phyloP scores from a whole-genome alignment of 495 filamentous ascomycete genomes.

The Aspergillus heteromorphus region DNA sequence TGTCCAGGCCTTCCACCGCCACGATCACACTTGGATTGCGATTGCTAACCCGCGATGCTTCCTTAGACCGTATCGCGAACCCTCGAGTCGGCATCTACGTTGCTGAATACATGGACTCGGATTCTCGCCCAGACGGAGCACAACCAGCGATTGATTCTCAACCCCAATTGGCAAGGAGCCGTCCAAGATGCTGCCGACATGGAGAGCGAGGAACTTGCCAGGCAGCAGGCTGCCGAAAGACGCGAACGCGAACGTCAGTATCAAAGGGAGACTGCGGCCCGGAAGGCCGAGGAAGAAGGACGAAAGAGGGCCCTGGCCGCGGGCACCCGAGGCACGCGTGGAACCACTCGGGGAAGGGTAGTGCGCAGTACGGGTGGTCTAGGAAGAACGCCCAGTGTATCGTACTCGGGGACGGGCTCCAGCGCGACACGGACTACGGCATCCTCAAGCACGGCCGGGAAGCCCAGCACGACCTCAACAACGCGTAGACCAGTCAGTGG shows the following conservation, averaged over 20 bases:
- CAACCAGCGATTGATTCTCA: conserved; percentile 86
- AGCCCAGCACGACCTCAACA: conserved; percentile 29
- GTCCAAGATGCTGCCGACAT: conserved; percentile 75
- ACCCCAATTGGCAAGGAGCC: conserved; percentile 84
- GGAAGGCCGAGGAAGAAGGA: conserved; percentile 70
- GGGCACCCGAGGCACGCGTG: conserved; percentile 42
- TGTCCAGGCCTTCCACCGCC: conserved; percentile 11
- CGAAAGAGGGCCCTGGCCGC: conserved; percentile 44
- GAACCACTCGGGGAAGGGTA: conserved; percentile 37
- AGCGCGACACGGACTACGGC: conserved; percentile 26
- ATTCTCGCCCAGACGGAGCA: conserved; percentile 96
- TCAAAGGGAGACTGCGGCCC: conserved; percentile 63
- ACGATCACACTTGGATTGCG: background rate
- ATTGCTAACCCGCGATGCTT: background rate
- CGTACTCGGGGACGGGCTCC: conserved; percentile 16
- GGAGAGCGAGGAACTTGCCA: conserved; percentile 67
- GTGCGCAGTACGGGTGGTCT: conserved; percentile 47
- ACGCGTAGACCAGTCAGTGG: conserved; percentile 47
- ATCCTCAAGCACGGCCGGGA: conserved; percentile 11
- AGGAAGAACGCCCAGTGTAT: conserved; percentile 38
- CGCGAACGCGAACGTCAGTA: conserved; percentile 68
- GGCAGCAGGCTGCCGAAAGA: conserved; percentile 69
- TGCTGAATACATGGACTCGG: conserved; percentile 94
- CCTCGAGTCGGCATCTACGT: conserved; percentile 78
- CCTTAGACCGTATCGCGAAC: conserved; percentile 76